Evolutionary conservation across 176 grass and related monocot genomes (phyloP), one percentile per base, ranked within the genome.

Genomic region (Elaeis guineensis): DNA sequence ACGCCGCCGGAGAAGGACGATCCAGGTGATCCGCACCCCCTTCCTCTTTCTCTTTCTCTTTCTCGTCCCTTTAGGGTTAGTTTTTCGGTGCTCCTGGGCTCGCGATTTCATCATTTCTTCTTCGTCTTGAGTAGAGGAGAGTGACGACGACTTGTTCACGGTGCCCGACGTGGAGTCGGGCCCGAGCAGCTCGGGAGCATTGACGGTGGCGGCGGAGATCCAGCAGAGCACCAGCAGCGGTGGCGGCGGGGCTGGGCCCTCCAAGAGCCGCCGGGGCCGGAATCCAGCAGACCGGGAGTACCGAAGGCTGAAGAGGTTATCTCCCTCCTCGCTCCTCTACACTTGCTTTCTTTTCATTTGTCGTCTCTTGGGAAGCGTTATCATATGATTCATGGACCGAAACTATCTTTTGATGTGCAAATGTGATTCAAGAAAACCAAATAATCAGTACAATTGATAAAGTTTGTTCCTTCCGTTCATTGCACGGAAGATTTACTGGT

Each of bases 301-400:
- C 54, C 19, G 54, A 23, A 56, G 20, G 54, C 54, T 56, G 9
- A 56, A 56, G 54, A 56, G 54, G 54, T 56, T 19, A 19, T 56
- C 20, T 21, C 21, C 21, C n/a, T 21, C 3, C 8, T 56, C 21
- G 9, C 5, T 22, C 20, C 21, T 21, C 12, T 4, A 21, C 28
- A 30, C 19, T 23, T 23, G 5, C 9, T 19, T 21, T 3, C 14
- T 56, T 56, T 22, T 56, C 0, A 14, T 44, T 44, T 44, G 35
- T 44, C 6, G 35, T 44, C 14, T 44, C 9, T 9, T 44, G 35
- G 11, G 35, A 44, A 44, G 35, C 35, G 11, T 44, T 44, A 14
- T 44, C 35, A 44, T 44, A 44, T 14, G 11, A 44, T 44, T 44
- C 9, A 12, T 44, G 9, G 11, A 9, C 35, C 35, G 11, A 44